Conservation (phyloP, 371 early-diverging fungal genomes). For the Dentiscutata heterogama region DNA sequence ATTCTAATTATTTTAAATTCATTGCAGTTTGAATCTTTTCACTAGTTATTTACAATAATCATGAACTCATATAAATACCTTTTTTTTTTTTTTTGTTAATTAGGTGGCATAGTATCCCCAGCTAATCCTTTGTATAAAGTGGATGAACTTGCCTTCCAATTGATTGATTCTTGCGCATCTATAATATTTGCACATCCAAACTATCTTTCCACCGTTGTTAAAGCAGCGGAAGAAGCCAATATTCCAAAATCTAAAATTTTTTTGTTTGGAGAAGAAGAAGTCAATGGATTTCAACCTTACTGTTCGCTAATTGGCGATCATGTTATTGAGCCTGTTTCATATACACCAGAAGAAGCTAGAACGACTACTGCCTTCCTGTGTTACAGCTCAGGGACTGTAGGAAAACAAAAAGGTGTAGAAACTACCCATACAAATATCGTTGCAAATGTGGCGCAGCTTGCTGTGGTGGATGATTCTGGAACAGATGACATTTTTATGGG, state of each 20-base stretch:
- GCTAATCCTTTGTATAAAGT: conserved; percentile 83
- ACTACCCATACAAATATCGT: conserved; percentile 84
- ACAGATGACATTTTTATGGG: conserved; percentile 39
- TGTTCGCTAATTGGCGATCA: conserved; percentile 28
- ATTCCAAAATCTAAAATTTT: conserved; percentile 63
- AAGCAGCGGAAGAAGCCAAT: conserved; percentile 67
- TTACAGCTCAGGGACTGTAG: conserved; percentile 86
- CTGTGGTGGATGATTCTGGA: no score
- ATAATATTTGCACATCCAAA: conserved; percentile 64
- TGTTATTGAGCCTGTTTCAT: conserved; percentile 47
- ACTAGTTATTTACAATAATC: conserved; percentile 56
- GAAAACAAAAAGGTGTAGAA: conserved; percentile 82
- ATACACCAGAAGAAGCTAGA: conserved; percentile 49
- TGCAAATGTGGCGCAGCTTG: conserved; percentile 72
- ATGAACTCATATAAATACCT: conserved; percentile 28
- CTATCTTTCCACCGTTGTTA: conserved; percentile 60
- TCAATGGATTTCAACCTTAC: conserved; percentile 48
- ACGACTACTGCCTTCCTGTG: conserved; percentile 72
- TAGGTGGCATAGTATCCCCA: conserved; percentile 75
- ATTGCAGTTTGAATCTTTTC: background rate
- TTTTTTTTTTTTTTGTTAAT: conserved; percentile 43
- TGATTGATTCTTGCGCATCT: conserved; percentile 75
- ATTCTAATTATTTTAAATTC: conserved; percentile 47
- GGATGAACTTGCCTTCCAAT: conserved; percentile 79
- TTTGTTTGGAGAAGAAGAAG: conserved; percentile 63